phyloP scores from a whole-genome alignment of 371 early-diverging fungal genomes.

The Rhizopus sp. region DNA sequence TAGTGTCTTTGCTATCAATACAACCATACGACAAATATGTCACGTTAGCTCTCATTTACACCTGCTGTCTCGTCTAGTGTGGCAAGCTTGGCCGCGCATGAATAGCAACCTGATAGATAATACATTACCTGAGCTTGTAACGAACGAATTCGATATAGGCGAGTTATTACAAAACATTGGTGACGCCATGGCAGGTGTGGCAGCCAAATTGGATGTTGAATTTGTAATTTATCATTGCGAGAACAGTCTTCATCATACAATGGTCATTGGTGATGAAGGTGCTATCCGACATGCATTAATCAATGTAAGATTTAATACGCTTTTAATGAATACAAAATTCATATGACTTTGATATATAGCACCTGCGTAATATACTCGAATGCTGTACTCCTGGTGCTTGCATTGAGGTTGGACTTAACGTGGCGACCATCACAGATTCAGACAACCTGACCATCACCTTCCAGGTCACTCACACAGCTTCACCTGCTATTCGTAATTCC shows the following conservation, averaged over 20 bases:
- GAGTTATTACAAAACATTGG: conserved; percentile 57
- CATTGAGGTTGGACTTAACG: conserved; percentile 59
- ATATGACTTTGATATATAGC: conserved; percentile 31
- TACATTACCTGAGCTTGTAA: neutral
- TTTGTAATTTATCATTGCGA: conserved; percentile 64
- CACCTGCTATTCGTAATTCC: conserved; percentile 37
- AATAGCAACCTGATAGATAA: neutral
- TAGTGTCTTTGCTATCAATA: conserved; percentile 40
- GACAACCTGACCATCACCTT: conserved; percentile 44
- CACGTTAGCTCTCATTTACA: conserved; percentile 31
- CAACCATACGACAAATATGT: conserved; percentile 34
- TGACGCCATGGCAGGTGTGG: conserved; percentile 58
- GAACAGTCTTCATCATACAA: conserved; percentile 53
- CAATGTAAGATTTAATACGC: conserved; percentile 47
- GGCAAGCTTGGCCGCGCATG: conserved; percentile 12
- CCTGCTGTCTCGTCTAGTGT: conserved; percentile 18
- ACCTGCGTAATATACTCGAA: conserved; percentile 58
- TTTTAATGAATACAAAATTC: neutral
- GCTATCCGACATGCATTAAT: conserved; percentile 59
- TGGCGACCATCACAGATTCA: conserved; percentile 22
- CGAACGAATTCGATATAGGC: conserved; percentile 53
- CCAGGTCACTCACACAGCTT: conserved; percentile 54
- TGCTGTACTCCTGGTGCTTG: conserved; percentile 62
- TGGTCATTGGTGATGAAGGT: conserved; percentile 61
- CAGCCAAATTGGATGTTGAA: conserved; percentile 58